These are phyloP conservation scores for Coccomyxa sp. DNA, from an alignment of 139 green algal species.

Conservation along the genomic window DNA sequence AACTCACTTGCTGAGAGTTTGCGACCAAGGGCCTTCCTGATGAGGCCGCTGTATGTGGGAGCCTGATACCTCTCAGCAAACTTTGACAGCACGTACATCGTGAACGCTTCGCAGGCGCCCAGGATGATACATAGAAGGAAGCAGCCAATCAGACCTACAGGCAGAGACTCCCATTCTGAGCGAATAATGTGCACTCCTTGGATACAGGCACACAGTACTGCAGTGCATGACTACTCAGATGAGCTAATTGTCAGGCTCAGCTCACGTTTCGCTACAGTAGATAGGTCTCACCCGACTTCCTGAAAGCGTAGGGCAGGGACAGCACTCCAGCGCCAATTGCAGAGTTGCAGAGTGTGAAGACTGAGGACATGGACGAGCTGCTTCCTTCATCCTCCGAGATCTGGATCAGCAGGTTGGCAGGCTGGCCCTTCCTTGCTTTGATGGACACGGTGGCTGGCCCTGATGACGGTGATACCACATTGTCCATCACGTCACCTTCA, in stretches of 20 bases:
- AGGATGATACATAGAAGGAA: slow-evolving; percentile 43
- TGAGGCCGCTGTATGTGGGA: slow-evolving; percentile 43
- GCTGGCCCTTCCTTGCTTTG: too few species aligned
- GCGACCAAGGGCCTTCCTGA: slow-evolving; percentile 7
- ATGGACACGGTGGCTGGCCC: too few species aligned
- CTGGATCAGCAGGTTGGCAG: too few species aligned
- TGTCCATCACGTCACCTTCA: too few species aligned
- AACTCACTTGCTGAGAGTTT: slow-evolving; percentile 13
- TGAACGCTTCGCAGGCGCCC: slow-evolving; percentile 49
- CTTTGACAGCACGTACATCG: slow-evolving; percentile 61
- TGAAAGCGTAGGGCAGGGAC: slow-evolving; percentile 69
- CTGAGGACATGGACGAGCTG: slow-evolving; percentile 8
- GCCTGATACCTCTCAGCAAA: slow-evolving; percentile 44
- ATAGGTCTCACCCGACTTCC: slow-evolving; percentile 30
- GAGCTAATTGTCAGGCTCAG: too few species aligned
- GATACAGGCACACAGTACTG: too few species aligned
- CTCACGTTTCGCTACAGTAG: too few species aligned
- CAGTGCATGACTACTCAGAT: too few species aligned
- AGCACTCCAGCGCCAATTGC: slow-evolving; percentile 70
- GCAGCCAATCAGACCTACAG: slow-evolving; percentile 57
- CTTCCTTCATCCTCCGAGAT: neutral
- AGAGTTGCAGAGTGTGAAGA: slow-evolving; percentile 50
- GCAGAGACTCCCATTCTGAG: too few species aligned
- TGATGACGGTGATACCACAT: too few species aligned
- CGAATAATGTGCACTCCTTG: too few species aligned